Percentiles rank a stretch among this genome's conserved stretches.
Evolutionary conservation across 2,329 filamentous ascomycete genomes (phyloP).

Genomic region (Fonsecaea pedrosoi): DNA sequence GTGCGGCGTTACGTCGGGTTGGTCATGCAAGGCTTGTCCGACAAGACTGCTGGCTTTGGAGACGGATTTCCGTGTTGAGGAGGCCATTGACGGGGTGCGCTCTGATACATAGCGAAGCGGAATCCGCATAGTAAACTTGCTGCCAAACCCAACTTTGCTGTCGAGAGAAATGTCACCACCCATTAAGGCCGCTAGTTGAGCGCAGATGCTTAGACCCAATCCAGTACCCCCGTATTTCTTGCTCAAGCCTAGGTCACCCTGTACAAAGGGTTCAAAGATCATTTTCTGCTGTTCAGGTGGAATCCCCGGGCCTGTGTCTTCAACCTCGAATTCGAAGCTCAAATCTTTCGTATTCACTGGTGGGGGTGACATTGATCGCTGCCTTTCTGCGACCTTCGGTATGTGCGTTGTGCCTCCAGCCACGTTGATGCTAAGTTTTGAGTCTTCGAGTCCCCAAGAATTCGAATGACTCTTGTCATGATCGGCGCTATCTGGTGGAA

Average conservation of each 20-base stretch:
- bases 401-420: constrained; percentile 62
- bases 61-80: constrained; percentile 34
- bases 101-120: constrained; percentile 79
- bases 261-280: constrained; percentile 93
- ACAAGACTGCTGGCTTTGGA: constrained; percentile 38
- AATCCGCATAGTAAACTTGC: constrained; percentile 81
- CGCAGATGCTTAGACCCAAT: constrained; percentile 85
- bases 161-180: constrained; percentile 74
- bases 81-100: constrained; percentile 55
- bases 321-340: constrained; percentile 84
- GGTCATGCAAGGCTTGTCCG: constrained; percentile 33
- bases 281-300: constrained; percentile 76
- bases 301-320: constrained; percentile 88
- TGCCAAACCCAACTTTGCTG: constrained; percentile 75
- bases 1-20: constrained; percentile 15
- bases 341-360: constrained; percentile 69
- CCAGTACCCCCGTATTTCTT: constrained; percentile 92
- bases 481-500: constrained; percentile 27
- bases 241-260: constrained; percentile 86
- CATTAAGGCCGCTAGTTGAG: constrained; percentile 84
- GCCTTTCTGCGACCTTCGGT: constrained; percentile 57
- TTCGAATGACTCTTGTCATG: constrained; percentile 28
- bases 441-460: constrained; percentile 30
- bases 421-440: constrained; percentile 65
- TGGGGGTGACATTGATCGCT: constrained; percentile 65